These are phyloP conservation scores for Gloeophyllum trabeum DNA, from an alignment of 768 basidiomycete species.

Conservation along the genomic window DNA sequence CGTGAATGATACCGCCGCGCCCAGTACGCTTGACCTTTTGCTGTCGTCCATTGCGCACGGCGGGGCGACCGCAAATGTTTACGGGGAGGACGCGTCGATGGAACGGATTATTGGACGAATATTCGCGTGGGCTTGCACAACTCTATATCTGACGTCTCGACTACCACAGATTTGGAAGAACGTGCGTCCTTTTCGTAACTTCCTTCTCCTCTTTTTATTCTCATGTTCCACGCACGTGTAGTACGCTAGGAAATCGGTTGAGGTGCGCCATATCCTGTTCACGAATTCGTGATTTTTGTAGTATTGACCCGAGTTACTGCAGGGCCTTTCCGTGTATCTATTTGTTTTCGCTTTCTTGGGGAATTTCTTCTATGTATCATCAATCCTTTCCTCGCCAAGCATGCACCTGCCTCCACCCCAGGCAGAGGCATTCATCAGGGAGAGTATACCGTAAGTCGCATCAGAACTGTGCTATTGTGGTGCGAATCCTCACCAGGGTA, in stretches of 20 bases:
- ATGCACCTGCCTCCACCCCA: conserved; percentile 43
- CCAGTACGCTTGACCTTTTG: too few species aligned
- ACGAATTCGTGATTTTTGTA: too few species aligned
- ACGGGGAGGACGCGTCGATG: conserved; percentile 9
- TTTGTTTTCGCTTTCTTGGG: conserved; percentile 93
- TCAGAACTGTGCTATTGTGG: conserved; percentile 1
- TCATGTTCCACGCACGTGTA: conserved; percentile 17
- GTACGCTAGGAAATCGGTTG: conserved; percentile 86
- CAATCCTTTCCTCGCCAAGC: conserved; percentile 72
- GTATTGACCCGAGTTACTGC: too few species aligned
- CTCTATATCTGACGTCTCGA: conserved; percentile 84
- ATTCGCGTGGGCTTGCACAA: conserved; percentile 92
- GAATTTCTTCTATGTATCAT: conserved; percentile 87
- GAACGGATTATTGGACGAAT: conserved; percentile 79
- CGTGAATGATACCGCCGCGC: too few species aligned
- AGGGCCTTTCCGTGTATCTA: conserved; percentile 90
- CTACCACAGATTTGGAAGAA: conserved; percentile 99
- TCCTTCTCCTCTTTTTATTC: conserved; percentile 2
- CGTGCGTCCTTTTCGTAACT: conserved; percentile 36
- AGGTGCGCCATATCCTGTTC: too few species aligned
- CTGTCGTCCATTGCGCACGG: background rate
- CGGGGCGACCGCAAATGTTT: background rate
- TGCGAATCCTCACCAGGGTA: background rate
- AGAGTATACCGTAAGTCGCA: conserved; percentile 71
- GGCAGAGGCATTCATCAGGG: conserved; percentile 57